phyloP scores from a whole-genome alignment of 805 yeast genomes.

The Candida nitratophila region DNA sequence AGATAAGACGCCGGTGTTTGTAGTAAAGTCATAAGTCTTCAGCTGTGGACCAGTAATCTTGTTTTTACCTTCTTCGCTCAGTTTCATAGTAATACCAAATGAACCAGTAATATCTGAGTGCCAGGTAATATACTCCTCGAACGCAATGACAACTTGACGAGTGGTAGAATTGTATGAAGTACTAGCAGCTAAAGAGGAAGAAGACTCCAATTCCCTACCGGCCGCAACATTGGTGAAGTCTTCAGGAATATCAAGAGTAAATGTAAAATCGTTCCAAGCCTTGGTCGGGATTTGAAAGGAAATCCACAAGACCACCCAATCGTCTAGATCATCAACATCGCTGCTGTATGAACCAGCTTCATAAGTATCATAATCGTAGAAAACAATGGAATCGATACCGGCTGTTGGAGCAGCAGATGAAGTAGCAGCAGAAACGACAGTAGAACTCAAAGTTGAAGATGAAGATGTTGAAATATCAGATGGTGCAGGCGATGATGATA shows the following conservation, averaged over 20 bases:
- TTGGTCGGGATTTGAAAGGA: neutral
- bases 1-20: neutral
- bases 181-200: neutral
- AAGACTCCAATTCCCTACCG: neutral
- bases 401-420: neutral
- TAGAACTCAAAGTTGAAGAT: neutral
- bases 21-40: neutral
- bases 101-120: neutral
- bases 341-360: too few species aligned
- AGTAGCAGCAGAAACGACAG: neutral
- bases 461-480: neutral
- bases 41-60: neutral
- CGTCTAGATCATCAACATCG: neutral
- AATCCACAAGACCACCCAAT: neutral
- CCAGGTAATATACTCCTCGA: neutral
- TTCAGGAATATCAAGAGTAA: constrained; percentile 1
- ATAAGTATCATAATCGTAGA: neutral
- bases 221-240: constrained; percentile 1
- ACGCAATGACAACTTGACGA: neutral
- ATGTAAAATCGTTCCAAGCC: neutral
- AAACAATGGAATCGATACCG: neutral
- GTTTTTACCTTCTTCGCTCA: neutral
- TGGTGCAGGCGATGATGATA: neutral
- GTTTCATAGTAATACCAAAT: neutral
- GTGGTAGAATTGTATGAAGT: neutral